These are phyloP conservation scores for Primulina tabacum DNA, from an alignment of 257 asterid species.

Conservation along the genomic window DNA sequence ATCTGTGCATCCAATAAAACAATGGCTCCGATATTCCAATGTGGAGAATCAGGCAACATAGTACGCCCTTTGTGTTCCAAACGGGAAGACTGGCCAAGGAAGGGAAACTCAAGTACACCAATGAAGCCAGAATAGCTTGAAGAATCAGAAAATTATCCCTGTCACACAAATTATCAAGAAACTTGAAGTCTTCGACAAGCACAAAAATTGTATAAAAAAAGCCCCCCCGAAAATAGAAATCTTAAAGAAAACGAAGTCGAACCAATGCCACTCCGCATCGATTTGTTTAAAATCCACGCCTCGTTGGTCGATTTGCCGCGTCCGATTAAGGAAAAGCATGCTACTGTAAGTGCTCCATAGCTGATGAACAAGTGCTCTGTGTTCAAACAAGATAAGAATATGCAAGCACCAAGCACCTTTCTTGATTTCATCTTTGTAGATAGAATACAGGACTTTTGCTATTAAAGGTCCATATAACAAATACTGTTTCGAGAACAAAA, in stretches of 20 bases:
- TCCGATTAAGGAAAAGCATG: constrained; percentile 57
- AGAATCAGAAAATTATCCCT: constrained; percentile 90
- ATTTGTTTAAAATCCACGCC: constrained; percentile 78
- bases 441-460: constrained; percentile 50
- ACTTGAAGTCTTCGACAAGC: not conserved
- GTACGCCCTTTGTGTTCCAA: constrained; percentile 62
- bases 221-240: not conserved
- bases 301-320: constrained; percentile 43
- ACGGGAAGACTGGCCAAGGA: constrained; percentile 49
- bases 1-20: constrained; percentile 80
- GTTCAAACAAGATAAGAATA: constrained; percentile 54
- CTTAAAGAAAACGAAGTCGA: not conserved
- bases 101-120: constrained; percentile 58
- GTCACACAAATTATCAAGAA: constrained; percentile 27
- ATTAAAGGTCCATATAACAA: constrained; percentile 64
- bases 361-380: constrained; percentile 69
- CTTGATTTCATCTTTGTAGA: constrained; percentile 38
- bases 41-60: constrained; percentile 68
- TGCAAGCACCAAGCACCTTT: constrained; percentile 58
- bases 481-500: constrained; percentile 40
- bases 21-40: constrained; percentile 76
- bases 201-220: not conserved
- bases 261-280: constrained; percentile 95
- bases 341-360: constrained; percentile 50
- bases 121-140: constrained; percentile 54